phyloP scores from a whole-genome alignment of 257 asterid species.

The Solanum medicagineum region DNA sequence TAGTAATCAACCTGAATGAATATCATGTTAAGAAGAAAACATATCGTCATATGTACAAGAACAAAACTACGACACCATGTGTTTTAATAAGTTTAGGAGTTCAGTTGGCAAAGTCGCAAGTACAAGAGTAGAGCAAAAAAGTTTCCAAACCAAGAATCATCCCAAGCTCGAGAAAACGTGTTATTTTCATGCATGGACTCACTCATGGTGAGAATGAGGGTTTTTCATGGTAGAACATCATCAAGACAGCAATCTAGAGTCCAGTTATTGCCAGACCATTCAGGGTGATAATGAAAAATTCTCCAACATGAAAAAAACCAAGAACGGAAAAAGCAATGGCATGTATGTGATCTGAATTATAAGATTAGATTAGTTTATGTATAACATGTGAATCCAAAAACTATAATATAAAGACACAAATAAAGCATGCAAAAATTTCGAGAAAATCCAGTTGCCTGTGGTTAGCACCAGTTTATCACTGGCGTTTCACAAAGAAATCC shows the following conservation, averaged over 20 bases:
- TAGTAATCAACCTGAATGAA: too few species aligned
- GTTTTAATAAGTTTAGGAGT: too few species aligned
- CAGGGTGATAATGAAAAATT: not conserved
- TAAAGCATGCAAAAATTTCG: not conserved
- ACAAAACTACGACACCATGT: too few species aligned
- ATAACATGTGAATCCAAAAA: not conserved
- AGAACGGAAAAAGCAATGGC: not conserved
- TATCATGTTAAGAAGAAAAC: too few species aligned
- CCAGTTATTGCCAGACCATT: not conserved
- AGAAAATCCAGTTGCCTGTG: not conserved
- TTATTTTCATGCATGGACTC: not conserved
- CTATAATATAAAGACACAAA: not conserved
- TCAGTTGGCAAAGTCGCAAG: too few species aligned
- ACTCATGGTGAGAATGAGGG: not conserved
- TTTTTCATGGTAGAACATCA: not conserved
- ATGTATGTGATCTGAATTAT: not conserved
- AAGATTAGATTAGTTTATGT: not conserved
- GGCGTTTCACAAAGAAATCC: constrained; percentile 32
- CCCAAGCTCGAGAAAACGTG: not conserved
- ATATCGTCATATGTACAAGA: too few species aligned
- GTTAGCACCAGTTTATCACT: constrained; percentile 3
- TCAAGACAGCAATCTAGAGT: not conserved
- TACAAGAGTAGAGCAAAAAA: too few species aligned
- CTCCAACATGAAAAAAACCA: not conserved
- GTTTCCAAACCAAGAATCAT: too few species aligned